These are phyloP conservation scores for Vigna radiata DNA, from an alignment of 306 rosid species.

Conservation along the genomic window DNA sequence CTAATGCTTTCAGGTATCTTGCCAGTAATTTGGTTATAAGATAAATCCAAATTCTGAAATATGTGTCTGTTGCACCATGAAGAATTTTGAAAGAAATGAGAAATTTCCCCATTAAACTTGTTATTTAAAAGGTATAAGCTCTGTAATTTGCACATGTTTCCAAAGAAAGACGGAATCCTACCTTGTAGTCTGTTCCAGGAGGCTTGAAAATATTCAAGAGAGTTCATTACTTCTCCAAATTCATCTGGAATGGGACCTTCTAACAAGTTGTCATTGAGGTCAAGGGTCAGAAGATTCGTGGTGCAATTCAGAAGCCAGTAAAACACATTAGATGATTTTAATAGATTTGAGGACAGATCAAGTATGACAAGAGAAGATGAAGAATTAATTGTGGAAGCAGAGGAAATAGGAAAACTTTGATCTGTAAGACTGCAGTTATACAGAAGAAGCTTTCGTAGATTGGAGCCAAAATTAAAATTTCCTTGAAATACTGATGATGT, in stretches of 20 bases:
- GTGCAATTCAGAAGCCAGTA: conserved; percentile 1
- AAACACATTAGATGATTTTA: background rate
- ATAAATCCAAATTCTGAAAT: background rate
- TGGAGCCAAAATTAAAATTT: too few species aligned
- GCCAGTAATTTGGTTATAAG: background rate
- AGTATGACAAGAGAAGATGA: background rate
- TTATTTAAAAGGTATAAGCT: fast-evolving
- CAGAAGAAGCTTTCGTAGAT: too few species aligned
- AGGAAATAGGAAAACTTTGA: background rate
- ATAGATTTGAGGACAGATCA: background rate
- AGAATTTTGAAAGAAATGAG: background rate
- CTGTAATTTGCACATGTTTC: conserved; percentile 26
- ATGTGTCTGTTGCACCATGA: background rate
- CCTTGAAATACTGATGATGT: background rate
- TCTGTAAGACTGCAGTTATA: background rate
- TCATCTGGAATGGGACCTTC: background rate
- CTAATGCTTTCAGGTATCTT: background rate
- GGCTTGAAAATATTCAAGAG: background rate
- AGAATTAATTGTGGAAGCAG: background rate
- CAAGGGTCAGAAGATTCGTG: background rate
- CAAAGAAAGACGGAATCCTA: background rate
- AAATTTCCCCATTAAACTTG: background rate
- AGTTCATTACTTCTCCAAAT: conserved; percentile 10
- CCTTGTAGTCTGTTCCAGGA: background rate
- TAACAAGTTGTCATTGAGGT: background rate